Percentiles rank a stretch among this genome's conserved stretches.
These are phyloP conservation scores for Candolleomyces eurysporus DNA, from an alignment of 768 basidiomycete genomes.

Conservation along the genomic window DNA sequence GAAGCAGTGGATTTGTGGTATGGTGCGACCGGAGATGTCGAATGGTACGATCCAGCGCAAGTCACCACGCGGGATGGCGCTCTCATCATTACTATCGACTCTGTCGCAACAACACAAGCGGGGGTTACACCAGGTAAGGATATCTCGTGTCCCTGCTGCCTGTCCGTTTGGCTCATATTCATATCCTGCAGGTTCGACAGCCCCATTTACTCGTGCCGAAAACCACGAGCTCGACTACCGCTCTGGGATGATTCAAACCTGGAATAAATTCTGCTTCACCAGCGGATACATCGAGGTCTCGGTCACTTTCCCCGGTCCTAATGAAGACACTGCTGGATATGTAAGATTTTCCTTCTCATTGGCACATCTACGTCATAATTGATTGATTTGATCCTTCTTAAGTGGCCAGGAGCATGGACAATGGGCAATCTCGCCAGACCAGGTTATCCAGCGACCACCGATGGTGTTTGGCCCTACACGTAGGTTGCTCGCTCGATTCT, in stretches of 20 bases:
- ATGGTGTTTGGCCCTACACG: constrained; percentile 85
- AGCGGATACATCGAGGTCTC: constrained; percentile 76
- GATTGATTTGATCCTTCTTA: neutral
- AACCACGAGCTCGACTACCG: constrained; percentile 64
- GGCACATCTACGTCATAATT: neutral
- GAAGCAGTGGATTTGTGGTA: constrained; percentile 76
- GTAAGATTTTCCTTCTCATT: constrained; percentile 27
- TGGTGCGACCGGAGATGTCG: constrained; percentile 62
- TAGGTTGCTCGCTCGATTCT: constrained; percentile 27
- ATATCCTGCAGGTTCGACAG: constrained; percentile 34
- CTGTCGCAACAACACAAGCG: constrained; percentile 24
- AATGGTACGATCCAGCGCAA: constrained; percentile 75
- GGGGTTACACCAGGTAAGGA: constrained; percentile 30
- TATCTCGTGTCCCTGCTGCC: neutral
- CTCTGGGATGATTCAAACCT: constrained; percentile 81
- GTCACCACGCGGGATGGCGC: constrained; percentile 64
- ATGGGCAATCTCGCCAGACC: constrained; percentile 86
- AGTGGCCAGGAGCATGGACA: constrained; percentile 89
- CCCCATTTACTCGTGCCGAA: constrained; percentile 40
- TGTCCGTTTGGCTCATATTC: neutral
- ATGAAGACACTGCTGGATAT: constrained; percentile 49
- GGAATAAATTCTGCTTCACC: constrained; percentile 91
- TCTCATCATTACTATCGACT: constrained; percentile 70
- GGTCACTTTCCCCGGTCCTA: constrained; percentile 57
- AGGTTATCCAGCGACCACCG: constrained; percentile 76